Evolutionary conservation across 768 basidiomycete species (phyloP), one percentile per base, ranked within the genome.

Genomic region (Butyriboletus loyo): DNA sequence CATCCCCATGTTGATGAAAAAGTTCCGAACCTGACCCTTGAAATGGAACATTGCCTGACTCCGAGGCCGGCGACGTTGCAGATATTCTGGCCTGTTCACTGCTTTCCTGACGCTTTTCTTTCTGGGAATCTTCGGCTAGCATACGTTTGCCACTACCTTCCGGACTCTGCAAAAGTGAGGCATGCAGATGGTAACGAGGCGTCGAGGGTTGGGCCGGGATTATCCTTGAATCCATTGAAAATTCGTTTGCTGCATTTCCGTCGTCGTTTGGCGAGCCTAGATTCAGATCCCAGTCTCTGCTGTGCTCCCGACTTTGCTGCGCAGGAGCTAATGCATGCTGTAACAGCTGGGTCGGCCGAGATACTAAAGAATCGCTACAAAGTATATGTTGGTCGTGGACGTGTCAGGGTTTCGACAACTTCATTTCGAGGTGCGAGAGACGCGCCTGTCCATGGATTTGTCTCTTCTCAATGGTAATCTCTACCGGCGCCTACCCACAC

Each of bases 341-440:
- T 45, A 85, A 64, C 36, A 84, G 60, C 50, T 83, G 78, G 19
- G 79, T 79, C 6, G 82, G 73, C 55, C 85, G 83, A n/a, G 81
- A 79, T 55, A 75, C 74, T 22, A 65, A 71, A 24, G 66, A 51
- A 60, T 77, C 77, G 63, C 80, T 83, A 53, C 54, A 53, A 60
- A 51, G 28, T 24, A 46, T 57, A 46, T 57, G 28, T 43, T 14
- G 48, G 35, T 24, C 22, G 24, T 11, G 22, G 17, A 21, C 41
- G 50, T 36, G 49, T 62, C 50, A 67, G 59, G 50, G 30, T 39
- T 46, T 47, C 37, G 42, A 40, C 38, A 17, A 41, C 35, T 47
- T 42, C 25, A 24, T 32, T 49, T 25, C 34, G 27, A 63, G 31
- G 35, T 54, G 38, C 55, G 46, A 65, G 22, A 56, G 57, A 67